Evolutionary conservation across 495 filamentous ascomycete genomes (phyloP).

Genomic region (Hypomontagnella submonticulosa): DNA sequence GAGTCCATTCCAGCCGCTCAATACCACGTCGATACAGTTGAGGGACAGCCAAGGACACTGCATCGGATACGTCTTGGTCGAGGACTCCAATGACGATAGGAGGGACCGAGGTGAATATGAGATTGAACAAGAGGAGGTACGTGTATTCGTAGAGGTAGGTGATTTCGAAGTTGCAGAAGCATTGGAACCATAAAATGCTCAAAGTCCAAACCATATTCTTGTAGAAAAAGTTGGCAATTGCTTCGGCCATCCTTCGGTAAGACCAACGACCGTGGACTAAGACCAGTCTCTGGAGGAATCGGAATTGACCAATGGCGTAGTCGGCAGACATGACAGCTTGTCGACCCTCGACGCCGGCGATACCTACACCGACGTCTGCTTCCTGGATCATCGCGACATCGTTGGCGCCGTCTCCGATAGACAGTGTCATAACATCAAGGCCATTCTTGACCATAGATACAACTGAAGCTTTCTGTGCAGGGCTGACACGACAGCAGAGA

Average conservation of each 20-base stretch:
- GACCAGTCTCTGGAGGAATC: slow-evolving; percentile 89
- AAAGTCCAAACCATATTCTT: slow-evolving; percentile 99
- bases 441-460: slow-evolving; percentile 94
- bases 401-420: slow-evolving; percentile 97
- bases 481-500: slow-evolving; percentile 97
- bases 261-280: slow-evolving; percentile 98
- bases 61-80: slow-evolving; percentile 96
- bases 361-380: slow-evolving; percentile 97
- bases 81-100: slow-evolving; percentile 97
- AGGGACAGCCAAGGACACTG: slow-evolving; percentile 91
- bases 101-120: slow-evolving; percentile 95
- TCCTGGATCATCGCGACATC: slow-evolving; percentile 99
- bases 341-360: slow-evolving; percentile 95
- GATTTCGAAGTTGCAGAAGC: slow-evolving; percentile 94
- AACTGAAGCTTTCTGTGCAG: slow-evolving; percentile 97
- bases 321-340: slow-evolving; percentile 99
- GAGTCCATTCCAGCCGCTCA: slow-evolving; percentile 96
- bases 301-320: slow-evolving; percentile 98
- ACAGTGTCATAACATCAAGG: slow-evolving; percentile 95
- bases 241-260: slow-evolving; percentile 91
- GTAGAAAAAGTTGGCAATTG: slow-evolving; percentile 99
- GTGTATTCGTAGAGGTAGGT: slow-evolving; percentile 98
- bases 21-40: slow-evolving; percentile 97
- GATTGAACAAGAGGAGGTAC: slow-evolving; percentile 94
- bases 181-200: slow-evolving; percentile 97